Conservation (phyloP, 106 monocot species). For the Apostasia shenzhenica region DNA sequence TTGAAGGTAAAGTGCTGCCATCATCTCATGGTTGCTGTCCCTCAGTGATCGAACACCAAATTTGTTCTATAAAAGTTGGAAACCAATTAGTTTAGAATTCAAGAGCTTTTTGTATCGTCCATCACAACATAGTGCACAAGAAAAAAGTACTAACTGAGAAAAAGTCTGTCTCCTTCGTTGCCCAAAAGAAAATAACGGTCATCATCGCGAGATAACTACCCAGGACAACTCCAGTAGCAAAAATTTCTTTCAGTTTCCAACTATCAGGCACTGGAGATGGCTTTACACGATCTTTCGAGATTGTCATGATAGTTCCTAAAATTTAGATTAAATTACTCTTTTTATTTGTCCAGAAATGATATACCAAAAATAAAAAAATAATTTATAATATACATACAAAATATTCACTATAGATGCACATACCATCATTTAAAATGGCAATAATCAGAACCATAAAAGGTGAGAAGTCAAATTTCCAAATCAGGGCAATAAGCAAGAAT, state of each 20-base stretch:
- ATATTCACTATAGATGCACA: not conserved
- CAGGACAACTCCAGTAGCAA: conserved; percentile 67
- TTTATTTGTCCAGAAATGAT: not conserved
- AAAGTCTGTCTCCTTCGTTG: conserved; percentile 57
- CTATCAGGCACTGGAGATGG: conserved; percentile 75
- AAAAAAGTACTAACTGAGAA: conserved; percentile 35
- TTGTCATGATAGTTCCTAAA: conserved; percentile 82
- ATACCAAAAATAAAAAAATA: not conserved
- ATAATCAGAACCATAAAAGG: conserved; percentile 88
- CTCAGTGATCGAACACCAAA: conserved; percentile 54
- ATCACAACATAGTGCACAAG: not conserved
- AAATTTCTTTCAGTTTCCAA: conserved; percentile 82
- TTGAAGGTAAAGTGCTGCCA: conserved; percentile 70
- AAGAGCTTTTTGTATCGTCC: not conserved
- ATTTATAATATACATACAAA: no score
- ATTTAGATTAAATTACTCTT: not conserved
- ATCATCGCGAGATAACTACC: conserved; percentile 60
- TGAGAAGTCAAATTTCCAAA: conserved; percentile 84
- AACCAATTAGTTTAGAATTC: not conserved
- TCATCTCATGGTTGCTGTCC: conserved; percentile 37
- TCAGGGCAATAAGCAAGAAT: conserved; percentile 70
- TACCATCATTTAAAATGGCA: conserved; percentile 78
- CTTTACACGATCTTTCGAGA: conserved; percentile 73
- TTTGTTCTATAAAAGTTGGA: conserved; percentile 35
- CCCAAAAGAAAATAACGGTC: conserved; percentile 85